Evolutionary conservation across 2,329 filamentous ascomycete genomes (phyloP).

Genomic region (Pestalotiopsis fici): DNA sequence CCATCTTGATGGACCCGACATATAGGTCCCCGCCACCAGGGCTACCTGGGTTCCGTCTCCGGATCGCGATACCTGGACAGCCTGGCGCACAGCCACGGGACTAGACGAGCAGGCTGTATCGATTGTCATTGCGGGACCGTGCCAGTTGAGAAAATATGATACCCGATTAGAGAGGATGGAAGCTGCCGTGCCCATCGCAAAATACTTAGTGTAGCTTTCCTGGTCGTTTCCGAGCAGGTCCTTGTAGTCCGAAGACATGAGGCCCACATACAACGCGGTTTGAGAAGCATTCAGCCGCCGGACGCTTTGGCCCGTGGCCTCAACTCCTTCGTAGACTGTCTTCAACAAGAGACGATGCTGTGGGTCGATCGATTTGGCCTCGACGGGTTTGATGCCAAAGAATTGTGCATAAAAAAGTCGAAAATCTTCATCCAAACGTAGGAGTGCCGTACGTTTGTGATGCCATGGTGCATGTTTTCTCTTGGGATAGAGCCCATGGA

Average conservation of each 20-base stretch:
- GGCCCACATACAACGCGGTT: conserved; percentile 21
- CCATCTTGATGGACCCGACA: conserved; percentile 14
- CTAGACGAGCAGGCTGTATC: conserved; percentile 10
- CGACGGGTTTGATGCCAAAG: conserved; percentile 38
- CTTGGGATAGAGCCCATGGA: too few species aligned
- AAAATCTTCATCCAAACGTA: conserved; percentile 22
- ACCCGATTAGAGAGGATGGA: conserved; percentile 7
- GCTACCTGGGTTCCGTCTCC: conserved; percentile 5
- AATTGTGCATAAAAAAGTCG: conserved; percentile 40
- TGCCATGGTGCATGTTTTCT: too few species aligned
- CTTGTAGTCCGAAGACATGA: conserved; percentile 20
- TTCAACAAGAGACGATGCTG: conserved; percentile 39
- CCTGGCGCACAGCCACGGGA: conserved; percentile 3
- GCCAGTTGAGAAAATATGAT: conserved; percentile 12
- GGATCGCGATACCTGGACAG: background rate
- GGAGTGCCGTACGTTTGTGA: conserved; percentile 19
- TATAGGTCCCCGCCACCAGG: conserved; percentile 28
- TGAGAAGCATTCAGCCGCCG: too few species aligned
- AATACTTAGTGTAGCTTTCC: background rate
- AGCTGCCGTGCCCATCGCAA: background rate
- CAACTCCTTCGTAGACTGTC: conserved; percentile 39
- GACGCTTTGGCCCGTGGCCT: too few species aligned
- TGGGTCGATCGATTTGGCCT: conserved; percentile 38
- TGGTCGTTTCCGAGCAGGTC: background rate
- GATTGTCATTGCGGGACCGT: conserved; percentile 9